phyloP scores from a whole-genome alignment of 345 rosid genomes.

The Hibiscus tridactylites region DNA sequence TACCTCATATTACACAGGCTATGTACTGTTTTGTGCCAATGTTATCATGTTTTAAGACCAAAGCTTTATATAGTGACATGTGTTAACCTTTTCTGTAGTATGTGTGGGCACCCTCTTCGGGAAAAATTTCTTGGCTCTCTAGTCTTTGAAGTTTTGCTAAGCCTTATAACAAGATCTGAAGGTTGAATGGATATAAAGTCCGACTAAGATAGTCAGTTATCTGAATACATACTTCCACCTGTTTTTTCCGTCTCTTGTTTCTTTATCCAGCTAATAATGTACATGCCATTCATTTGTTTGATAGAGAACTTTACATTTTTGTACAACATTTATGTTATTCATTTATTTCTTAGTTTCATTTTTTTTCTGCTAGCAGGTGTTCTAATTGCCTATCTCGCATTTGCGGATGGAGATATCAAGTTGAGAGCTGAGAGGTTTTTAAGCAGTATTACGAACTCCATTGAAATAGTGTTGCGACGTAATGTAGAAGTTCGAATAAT shows the following conservation, averaged over 20 bases:
- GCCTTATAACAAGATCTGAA: background rate
- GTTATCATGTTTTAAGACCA: background rate
- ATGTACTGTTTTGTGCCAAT: background rate
- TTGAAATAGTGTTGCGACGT: constrained; percentile 69
- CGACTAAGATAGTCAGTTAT: background rate
- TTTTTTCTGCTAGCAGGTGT: constrained; percentile 46
- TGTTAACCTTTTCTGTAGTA: background rate
- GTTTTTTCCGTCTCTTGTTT: background rate
- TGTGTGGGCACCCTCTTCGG: background rate
- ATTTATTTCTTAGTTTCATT: background rate
- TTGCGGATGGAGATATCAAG: constrained; percentile 59
- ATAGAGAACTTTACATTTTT: background rate
- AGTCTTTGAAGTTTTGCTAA: background rate
- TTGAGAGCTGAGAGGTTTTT: constrained; percentile 80
- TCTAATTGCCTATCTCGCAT: constrained; percentile 67
- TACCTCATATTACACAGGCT: background rate
- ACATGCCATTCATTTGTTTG: background rate
- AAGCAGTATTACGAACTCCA: constrained; percentile 90
- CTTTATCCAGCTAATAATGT: background rate
- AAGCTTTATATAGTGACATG: background rate
- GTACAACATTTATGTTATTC: background rate
- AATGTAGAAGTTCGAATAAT: constrained; percentile 83
- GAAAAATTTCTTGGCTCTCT: background rate
- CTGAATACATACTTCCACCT: background rate
- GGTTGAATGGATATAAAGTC: background rate